Conservation (phyloP, 73 alveolate genomes). For the Stentor coeruleus region DNA sequence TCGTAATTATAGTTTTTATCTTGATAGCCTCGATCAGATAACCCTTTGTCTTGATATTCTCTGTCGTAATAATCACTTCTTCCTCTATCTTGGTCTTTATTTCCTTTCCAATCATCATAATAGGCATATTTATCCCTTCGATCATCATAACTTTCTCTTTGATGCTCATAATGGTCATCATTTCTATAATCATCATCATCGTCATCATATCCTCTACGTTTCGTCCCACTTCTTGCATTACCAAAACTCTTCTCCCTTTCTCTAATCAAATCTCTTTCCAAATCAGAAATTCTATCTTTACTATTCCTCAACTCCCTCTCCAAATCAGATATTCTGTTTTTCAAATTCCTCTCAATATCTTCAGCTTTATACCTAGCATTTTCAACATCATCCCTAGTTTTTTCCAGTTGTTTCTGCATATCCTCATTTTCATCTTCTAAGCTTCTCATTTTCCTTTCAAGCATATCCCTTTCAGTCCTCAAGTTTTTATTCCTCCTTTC, state of each 20-base stretch:
- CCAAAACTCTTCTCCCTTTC: conserved; percentile 5
- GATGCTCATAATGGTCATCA: too few species aligned
- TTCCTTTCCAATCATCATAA: too few species aligned
- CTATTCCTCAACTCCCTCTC: conserved; percentile 14
- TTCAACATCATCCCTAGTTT: neutral
- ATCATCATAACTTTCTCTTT: too few species aligned
- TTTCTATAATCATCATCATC: too few species aligned
- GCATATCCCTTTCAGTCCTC: conserved; percentile 13
- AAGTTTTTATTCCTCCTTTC: conserved; percentile 4
- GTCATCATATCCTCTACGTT: neutral
- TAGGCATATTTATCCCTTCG: too few species aligned
- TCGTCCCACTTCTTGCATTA: too few species aligned
- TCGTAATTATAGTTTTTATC: neutral
- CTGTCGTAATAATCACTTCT: too few species aligned
- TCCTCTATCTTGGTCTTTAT: too few species aligned
- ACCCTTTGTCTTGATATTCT: neutral
- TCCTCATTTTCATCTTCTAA: conserved; percentile 13
- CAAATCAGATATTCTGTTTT: neutral
- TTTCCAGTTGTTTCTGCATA: neutral
- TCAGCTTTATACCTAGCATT: neutral
- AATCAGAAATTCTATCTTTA: neutral
- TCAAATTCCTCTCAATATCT: neutral
- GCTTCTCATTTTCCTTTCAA: neutral
- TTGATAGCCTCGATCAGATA: conserved; percentile 13
- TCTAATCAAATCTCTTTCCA: neutral